phyloP scores from a whole-genome alignment of 225 moss, liverwort and hornwort genomes.

The Antitrichia curtipendula region DNA sequence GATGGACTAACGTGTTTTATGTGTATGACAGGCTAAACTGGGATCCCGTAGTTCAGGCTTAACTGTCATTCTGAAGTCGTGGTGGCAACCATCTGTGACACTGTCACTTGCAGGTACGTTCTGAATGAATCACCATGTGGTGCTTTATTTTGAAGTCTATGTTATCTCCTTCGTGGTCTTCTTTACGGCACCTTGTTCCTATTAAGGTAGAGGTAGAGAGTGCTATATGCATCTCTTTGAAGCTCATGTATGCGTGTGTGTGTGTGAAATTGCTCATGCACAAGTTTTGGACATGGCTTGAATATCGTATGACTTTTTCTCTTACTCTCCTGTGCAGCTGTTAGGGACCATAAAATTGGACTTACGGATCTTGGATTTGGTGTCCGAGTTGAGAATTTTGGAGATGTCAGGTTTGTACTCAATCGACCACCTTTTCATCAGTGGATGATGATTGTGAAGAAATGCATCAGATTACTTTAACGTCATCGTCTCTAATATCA shows the following conservation, averaged over 20 bases:
- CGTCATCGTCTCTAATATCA: neutral
- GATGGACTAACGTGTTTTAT: neutral
- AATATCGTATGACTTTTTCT: neutral
- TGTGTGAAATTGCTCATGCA: no score
- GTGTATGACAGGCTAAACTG: constrained; percentile 53
- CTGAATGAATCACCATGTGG: neutral
- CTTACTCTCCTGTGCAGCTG: constrained; percentile 27
- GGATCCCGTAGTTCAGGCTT: constrained; percentile 64
- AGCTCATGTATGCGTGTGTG: neutral
- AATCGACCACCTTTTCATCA: neutral
- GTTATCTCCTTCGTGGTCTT: neutral
- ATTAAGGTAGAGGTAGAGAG: neutral
- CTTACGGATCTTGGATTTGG: constrained; percentile 71
- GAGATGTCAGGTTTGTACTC: constrained; percentile 66
- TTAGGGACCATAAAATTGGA: constrained; percentile 52
- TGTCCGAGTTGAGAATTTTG: constrained; percentile 82
- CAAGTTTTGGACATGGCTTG: neutral
- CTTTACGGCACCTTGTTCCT: neutral
- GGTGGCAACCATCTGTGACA: constrained; percentile 96
- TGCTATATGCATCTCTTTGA: neutral
- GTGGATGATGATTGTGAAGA: neutral
- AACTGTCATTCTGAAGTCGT: constrained; percentile 71
- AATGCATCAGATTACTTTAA: neutral
- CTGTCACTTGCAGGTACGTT: constrained; percentile 67
- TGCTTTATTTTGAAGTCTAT: neutral